phyloP scores from a whole-genome alignment of 345 rosid genomes.

The Sisymbrium irio region DNA sequence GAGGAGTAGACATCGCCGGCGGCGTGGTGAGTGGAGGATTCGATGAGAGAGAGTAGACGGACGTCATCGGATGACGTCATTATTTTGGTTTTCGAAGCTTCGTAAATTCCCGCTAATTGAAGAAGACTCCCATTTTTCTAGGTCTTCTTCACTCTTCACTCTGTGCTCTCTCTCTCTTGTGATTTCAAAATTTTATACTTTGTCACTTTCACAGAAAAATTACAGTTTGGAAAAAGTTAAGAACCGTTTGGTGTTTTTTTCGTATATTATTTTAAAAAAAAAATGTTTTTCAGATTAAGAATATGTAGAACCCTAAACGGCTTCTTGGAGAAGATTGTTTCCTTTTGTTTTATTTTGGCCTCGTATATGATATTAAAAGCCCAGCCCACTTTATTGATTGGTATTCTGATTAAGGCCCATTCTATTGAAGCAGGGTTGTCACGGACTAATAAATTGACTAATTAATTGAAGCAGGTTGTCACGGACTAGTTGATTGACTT shows the following conservation, averaged over 20 bases:
- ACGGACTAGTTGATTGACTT: too few species aligned
- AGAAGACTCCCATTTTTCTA: not conserved
- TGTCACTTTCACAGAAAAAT: too few species aligned
- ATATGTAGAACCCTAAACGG: too few species aligned
- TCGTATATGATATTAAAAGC: not conserved
- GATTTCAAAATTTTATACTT: too few species aligned
- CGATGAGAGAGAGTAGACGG: conserved; percentile 47
- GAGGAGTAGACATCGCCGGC: conserved; percentile 42
- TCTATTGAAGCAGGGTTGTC: too few species aligned
- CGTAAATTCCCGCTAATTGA: conserved; percentile 31
- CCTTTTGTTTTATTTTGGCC: not conserved
- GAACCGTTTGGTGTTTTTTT: too few species aligned
- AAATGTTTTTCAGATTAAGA: too few species aligned
- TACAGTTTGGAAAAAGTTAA: too few species aligned
- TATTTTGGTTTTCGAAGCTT: conserved; percentile 9
- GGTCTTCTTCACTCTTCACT: conserved; percentile 2
- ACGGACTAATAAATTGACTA: too few species aligned
- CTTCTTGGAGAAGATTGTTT: not conserved
- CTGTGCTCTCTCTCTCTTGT: not conserved
- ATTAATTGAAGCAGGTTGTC: too few species aligned
- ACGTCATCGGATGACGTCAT: conserved; percentile 56
- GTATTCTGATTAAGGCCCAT: too few species aligned
- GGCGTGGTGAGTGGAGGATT: conserved; percentile 38
- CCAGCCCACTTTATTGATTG: not conserved
- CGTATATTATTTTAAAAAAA: too few species aligned